Evolutionary conservation across 1,284 basidiomycete species (phyloP).

Genomic region (Sanghuangporus sanghuang): DNA sequence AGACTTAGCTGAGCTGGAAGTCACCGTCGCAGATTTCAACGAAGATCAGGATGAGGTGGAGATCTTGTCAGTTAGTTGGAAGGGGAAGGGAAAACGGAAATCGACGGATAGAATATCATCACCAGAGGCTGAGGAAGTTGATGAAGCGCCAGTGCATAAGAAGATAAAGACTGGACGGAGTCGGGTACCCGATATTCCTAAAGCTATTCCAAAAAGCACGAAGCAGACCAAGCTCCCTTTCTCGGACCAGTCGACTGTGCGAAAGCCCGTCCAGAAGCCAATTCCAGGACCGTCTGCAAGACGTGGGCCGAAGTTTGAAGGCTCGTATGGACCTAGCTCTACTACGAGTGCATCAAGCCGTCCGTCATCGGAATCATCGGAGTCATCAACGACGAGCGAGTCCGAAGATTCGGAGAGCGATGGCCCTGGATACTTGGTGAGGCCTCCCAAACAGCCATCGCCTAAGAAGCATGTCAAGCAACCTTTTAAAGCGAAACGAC

Average conservation of each 20-base stretch:
- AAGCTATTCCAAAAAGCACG: background rate
- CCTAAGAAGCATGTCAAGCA: background rate
- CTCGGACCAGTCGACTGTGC: background rate
- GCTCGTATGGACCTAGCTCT: background rate
- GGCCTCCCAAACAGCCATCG: constrained; percentile 25
- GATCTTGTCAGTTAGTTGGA: constrained; percentile 22
- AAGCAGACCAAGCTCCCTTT: constrained; percentile 13
- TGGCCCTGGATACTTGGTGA: background rate
- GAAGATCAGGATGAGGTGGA: constrained; percentile 47
- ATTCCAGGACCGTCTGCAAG: background rate
- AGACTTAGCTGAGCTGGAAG: constrained; percentile 47
- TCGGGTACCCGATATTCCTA: background rate
- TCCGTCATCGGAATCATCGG: constrained; percentile 7
- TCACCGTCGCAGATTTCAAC: constrained; percentile 50
- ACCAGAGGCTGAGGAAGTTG: background rate
- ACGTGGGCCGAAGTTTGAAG: constrained; percentile 10
- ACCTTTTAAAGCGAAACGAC: constrained; percentile 29
- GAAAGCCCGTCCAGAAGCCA: background rate
- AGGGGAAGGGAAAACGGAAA: background rate
- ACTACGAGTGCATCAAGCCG: background rate
- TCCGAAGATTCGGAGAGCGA: constrained; percentile 51
- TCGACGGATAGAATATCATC: background rate
- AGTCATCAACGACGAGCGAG: constrained; percentile 38
- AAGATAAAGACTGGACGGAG: background rate
- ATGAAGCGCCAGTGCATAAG: background rate